Base-by-base conservation (phyloP, 2,329 filamentous ascomycete genomes). In the Botrytis aclada region DNA sequence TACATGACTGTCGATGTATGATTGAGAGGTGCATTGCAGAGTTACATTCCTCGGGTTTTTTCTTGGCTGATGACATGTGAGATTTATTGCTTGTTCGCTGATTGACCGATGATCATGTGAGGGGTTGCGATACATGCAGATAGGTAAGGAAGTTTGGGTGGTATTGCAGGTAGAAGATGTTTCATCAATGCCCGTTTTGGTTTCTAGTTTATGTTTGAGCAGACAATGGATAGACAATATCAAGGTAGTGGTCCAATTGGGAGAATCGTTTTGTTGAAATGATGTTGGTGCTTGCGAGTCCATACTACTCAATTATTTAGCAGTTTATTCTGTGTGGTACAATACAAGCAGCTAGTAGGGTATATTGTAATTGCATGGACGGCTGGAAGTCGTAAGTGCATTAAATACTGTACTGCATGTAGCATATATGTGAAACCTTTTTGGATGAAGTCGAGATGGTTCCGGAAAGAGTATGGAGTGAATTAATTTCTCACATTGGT, bases 61-160 rank as follows among this genome's bases (percentile, higher is more conserved):
- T 65, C 43, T 54, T 65, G 61, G 29, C 32, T 43, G 62, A 47
- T 60, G 39, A 2, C 25, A 60, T 32, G 29, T 71, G 25, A 43
- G 58, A 39, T 61, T 20, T 61, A 37, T 39, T 61, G 58, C 22
- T 61, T 61, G 34, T n/a, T 61, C 12, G 12, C 34, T 39, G 25
- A 64, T 60, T 41, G 51, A 45, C 54, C 29, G 22, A n/a, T 41
- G 51, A 67, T 69, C 51, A 72, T 69, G 63, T 43, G 70, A 69
- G 70, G 70, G 70, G 70, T 51, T 61, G 43, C 22, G 18, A 61
- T 70, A 22, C 39, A 29, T 71, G 62, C 70, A 71, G 61, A 25
- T 51, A 51, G 47, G 25, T 54, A 45, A 69, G 63, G 54, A n/a
- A 54, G 29, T 58, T 41, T 67, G 56, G 37, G 63, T 70, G 70